Percentiles rank a stretch among this genome's conserved stretches.
These are phyloP conservation scores for Penicillium bialowiezense DNA, from an alignment of 495 filamentous ascomycete species.

Conservation along the genomic window DNA sequence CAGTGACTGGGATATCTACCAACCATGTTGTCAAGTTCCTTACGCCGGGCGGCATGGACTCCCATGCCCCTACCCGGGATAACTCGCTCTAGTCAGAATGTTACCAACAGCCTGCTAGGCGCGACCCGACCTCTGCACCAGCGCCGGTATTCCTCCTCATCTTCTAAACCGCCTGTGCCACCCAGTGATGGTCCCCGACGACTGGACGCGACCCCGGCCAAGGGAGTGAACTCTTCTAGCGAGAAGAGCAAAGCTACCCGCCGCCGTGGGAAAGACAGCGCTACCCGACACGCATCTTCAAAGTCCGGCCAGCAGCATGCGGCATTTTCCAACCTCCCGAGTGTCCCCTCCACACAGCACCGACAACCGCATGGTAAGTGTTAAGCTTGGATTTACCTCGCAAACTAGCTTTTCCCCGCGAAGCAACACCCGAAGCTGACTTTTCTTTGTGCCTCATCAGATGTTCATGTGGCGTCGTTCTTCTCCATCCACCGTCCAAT, in stretches of 20 bases:
- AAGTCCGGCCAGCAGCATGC: slow-evolving; percentile 39
- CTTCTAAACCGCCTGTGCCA: slow-evolving; percentile 46
- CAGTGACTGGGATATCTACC: slow-evolving; percentile 25
- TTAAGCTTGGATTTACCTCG: background rate
- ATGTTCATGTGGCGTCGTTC: slow-evolving; percentile 83
- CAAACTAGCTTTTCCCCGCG: background rate
- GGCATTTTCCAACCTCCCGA: slow-evolving; percentile 62
- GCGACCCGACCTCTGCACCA: slow-evolving; percentile 43
- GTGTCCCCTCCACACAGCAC: slow-evolving; percentile 81
- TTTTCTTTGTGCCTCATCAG: slow-evolving; percentile 41
- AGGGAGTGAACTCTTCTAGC: slow-evolving; percentile 35
- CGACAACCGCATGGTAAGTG: slow-evolving; percentile 67
- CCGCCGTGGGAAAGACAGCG: slow-evolving; percentile 38
- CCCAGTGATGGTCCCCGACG: slow-evolving; percentile 45
- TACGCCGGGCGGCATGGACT: slow-evolving; percentile 46
- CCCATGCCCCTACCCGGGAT: slow-evolving; percentile 36
- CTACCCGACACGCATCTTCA: slow-evolving; percentile 32
- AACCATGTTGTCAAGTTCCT: slow-evolving; percentile 50
- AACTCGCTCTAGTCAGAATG: slow-evolving; percentile 27
- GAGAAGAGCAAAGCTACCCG: slow-evolving; percentile 38
- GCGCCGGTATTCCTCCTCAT: slow-evolving; percentile 53
- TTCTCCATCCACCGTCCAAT: slow-evolving; percentile 96
- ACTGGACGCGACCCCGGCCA: slow-evolving; percentile 41
- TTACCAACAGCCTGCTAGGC: slow-evolving; percentile 30
- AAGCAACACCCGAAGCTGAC: background rate